phyloP scores from a whole-genome alignment of 352 stramenopile genomes.

The Globisporangium emineosum region DNA sequence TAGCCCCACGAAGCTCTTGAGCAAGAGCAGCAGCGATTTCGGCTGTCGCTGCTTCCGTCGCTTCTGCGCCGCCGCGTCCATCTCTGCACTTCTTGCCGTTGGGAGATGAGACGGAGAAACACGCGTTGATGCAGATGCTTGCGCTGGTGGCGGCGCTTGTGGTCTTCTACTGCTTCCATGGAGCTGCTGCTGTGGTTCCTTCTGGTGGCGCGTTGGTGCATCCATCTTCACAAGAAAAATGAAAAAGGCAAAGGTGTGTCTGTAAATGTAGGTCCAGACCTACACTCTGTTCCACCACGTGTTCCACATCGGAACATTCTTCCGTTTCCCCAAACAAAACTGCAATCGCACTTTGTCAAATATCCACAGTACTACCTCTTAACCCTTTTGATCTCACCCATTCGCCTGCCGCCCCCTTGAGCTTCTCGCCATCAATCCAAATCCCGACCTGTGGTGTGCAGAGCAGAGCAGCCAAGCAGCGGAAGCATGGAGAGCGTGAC shows the following conservation, averaged over 20 bases:
- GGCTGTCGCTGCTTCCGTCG: conserved; percentile 23
- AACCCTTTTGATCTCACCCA: background rate
- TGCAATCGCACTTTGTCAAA: conserved; percentile 6
- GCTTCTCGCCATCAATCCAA: conserved; percentile 15
- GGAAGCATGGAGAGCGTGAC: conserved; percentile 64
- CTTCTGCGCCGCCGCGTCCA: conserved; percentile 7
- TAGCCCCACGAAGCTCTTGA: conserved; percentile 83
- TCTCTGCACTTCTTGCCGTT: background rate
- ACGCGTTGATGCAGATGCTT: background rate
- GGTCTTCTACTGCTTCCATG: background rate
- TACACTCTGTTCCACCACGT: background rate
- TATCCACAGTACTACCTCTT: background rate
- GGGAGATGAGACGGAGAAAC: background rate
- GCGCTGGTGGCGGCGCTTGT: background rate
- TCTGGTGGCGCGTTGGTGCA: background rate
- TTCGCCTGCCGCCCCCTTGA: background rate
- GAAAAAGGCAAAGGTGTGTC: background rate
- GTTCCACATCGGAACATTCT: conserved; percentile 6
- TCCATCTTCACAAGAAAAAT: conserved; percentile 12
- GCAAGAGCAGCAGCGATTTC: conserved; percentile 67
- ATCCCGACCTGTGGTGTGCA: conserved; percentile 7
- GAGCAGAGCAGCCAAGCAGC: conserved; percentile 2
- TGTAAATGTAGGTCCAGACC: conserved; percentile 5
- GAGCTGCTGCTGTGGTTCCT: background rate
- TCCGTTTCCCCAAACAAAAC: background rate